Evolutionary conservation across 2,329 filamentous ascomycete genomes (phyloP), one percentile per base, ranked within the genome.

Genomic region (Xylariales sp.): DNA sequence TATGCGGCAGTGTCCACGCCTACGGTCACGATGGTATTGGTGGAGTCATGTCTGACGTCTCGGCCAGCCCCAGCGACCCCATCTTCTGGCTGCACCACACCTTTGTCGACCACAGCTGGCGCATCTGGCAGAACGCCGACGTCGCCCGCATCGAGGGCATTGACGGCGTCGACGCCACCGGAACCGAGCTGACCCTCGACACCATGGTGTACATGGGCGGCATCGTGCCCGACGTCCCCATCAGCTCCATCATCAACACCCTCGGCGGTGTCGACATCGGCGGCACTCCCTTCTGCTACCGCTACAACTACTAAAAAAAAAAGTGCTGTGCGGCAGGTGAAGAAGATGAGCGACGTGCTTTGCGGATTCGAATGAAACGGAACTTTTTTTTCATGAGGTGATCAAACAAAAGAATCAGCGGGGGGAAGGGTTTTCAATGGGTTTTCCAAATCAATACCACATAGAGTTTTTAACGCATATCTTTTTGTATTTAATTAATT

Each of bases 81-180:
- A 24, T 44, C 12, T 60, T 60, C 50, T 59, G 56, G 52, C 50
- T 60, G 52, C 56, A 59, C 48, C 56, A 60, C 43, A 24, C 52
- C 21, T 59, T 50, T 48, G 39, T 59, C 11, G 41, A 40, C 29
- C 38, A 23, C 16, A 29, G 24, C 6, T 43, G 17, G 20, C 14
- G 19, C 15, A 16, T 19, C 14, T 43, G 41, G 41, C 38, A 43
- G 29, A 28, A 33, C 21, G 16, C 16, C 11, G 38, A 40, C 38
- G 14, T 29, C 6, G 29, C 13, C 19, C 33, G 41, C n/a, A 17
- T 32, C 13, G n/a, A n/a, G 12, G 23, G 15, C 14, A 35, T 31
- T 13, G 20, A 24, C 20, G 36, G 36, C 10, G 36, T 32, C 5
- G 36, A 38, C 18, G 17, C 28, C 13, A 31, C 5, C 8, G 29